These are phyloP conservation scores for Zasmidium angulare DNA, from an alignment of 2,329 filamentous ascomycete species.

Conservation along the genomic window DNA sequence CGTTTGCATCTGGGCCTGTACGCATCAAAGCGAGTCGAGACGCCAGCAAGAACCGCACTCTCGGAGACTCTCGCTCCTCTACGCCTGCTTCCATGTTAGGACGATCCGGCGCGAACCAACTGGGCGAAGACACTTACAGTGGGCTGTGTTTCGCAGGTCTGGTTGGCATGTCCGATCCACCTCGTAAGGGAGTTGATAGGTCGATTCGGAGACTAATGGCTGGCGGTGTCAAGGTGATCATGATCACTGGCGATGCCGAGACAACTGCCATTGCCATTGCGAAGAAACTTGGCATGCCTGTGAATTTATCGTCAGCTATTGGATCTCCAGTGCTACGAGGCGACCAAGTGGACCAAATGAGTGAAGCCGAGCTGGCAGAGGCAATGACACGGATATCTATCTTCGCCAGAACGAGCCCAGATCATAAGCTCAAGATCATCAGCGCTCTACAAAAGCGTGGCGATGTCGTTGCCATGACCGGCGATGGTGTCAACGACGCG, in stretches of 20 bases:
- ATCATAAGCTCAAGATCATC: conserved; percentile 98
- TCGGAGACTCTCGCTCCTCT: conserved; percentile 21
- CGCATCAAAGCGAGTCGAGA: conserved; percentile 28
- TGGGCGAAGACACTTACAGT: conserved; percentile 70
- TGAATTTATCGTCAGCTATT: conserved; percentile 60
- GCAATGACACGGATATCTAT: conserved; percentile 88
- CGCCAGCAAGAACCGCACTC: conserved; percentile 9
- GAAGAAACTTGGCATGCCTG: conserved; percentile 89
- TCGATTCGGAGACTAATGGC: conserved; percentile 89
- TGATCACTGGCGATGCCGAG: conserved; percentile 98
- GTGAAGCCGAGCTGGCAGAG: conserved; percentile 75
- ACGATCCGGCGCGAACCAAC: conserved; percentile 3
- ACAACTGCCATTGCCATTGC: conserved; percentile 93
- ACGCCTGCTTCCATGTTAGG: conserved; percentile 15
- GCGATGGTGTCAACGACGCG: conserved; percentile 96
- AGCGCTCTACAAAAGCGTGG: conserved; percentile 85
- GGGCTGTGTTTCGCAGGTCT: conserved; percentile 86
- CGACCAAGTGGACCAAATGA: conserved; percentile 92
- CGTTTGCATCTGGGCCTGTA: conserved; percentile 81
- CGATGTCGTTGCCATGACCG: conserved; percentile 98
- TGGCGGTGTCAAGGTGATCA: conserved; percentile 94
- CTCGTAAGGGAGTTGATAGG: conserved; percentile 82
- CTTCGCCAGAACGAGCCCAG: conserved; percentile 92
- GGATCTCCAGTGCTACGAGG: conserved; percentile 76
- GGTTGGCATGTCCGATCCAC: conserved; percentile 96